Evolutionary conservation across 305 asterid species (phyloP), one percentile per base, ranked within the genome.

Genomic region (Ruellia speciosa): DNA sequence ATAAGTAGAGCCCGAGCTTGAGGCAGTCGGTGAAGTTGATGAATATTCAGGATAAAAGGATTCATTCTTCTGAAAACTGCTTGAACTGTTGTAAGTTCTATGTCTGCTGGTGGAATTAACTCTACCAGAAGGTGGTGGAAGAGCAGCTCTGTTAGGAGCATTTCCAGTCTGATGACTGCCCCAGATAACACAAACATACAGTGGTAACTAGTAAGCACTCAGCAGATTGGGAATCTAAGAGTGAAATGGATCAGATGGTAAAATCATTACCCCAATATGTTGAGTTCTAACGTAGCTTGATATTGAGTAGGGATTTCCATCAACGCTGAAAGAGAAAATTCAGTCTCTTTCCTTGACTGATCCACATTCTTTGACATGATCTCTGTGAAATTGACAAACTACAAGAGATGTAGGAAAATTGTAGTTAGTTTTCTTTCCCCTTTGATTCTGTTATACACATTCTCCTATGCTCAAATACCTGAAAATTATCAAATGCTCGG

Each of bases 291-390:
- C 14, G 87, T 77, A 24, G 88, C 88, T 69, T 73, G 80, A 64
- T 81, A 79, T 28, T 81, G 85, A 9, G 81, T 53, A 18, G 88
- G 88, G 52, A 81, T 79, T 69, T 81, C 88, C 88, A 81, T 78
- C 39, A 79, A 46, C 14, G 88, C 81, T 3, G 83, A 66, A 9
- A 81, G 79, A 1, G 88, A 79, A 14, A 81, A 79, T 12, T 76
- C 85, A 0, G 88, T 67, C 65, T 81, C 83, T 70, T 66, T 81
- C 66, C 79, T 65, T 9, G 80, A 63, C 33, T 19, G 70, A 49
- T 70, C 69, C 52, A 72, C 61, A 54, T 72, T 70, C 56, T 62
- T 76, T 12, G 76, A 72, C 87, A 81, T 81, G 60, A 81, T 81
- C 18, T 78, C 87, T 0, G 87, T 78, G 79, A 81, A 81, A 58